Percentiles rank a stretch among this genome's conserved stretches.
Evolutionary conservation across 2,329 filamentous ascomycete species (phyloP).

Genomic region (Pseudocercospora pini-densiflorae): DNA sequence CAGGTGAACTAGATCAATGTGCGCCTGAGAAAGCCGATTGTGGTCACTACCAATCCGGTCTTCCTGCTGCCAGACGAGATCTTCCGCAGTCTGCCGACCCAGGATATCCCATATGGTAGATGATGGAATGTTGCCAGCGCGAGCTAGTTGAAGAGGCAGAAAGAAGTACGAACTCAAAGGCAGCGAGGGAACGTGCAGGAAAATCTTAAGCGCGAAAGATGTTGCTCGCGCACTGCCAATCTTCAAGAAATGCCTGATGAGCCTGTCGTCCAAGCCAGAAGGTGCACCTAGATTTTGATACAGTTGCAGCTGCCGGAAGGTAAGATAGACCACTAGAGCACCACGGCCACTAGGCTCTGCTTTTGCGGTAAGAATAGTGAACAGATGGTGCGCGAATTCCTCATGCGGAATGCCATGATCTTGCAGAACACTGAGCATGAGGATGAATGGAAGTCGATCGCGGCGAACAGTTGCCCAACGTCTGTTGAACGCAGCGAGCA

Average conservation of each 20-base stretch:
- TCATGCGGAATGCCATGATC: slow-evolving; percentile 8
- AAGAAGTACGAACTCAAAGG: slow-evolving; percentile 1
- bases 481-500: neutral
- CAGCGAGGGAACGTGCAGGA: neutral
- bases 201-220: slow-evolving; percentile 8
- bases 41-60: neutral
- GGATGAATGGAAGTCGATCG: neutral
- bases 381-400: neutral
- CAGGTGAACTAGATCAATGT: slow-evolving; percentile 50
- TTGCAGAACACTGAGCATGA: slow-evolving; percentile 15
- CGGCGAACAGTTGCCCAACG: neutral
- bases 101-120: slow-evolving; percentile 32
- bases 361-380: slow-evolving; percentile 7
- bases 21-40: slow-evolving; percentile 35
- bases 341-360: neutral
- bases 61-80: slow-evolving; percentile 1
- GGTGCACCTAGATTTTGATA: slow-evolving; percentile 13
- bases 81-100: slow-evolving; percentile 21
- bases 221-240: neutral
- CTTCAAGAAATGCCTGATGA: slow-evolving; percentile 11
- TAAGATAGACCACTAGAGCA: slow-evolving; percentile 3
- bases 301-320: slow-evolving; percentile 12
- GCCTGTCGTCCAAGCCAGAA: neutral
- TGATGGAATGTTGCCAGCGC: neutral
- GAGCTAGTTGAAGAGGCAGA: slow-evolving; percentile 9